Conservation (phyloP, 164 flowering plant genomes). For the Macadamia integrifolia region DNA sequence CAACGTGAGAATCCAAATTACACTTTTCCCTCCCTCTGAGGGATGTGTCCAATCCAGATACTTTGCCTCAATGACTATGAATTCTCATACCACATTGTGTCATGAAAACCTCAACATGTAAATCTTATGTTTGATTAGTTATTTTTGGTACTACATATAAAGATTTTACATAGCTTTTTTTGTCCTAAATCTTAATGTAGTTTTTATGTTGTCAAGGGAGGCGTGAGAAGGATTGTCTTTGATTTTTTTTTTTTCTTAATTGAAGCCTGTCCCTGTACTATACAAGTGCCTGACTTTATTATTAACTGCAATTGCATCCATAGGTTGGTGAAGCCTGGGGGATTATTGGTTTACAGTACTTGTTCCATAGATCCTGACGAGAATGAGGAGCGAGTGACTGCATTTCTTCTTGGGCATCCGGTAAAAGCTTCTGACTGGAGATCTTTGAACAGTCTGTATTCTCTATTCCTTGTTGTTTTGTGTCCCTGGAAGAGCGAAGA, state of each 20-base stretch:
- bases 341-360: conserved; percentile 81
- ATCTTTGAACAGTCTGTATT: neutral
- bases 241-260: neutral
- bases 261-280: neutral
- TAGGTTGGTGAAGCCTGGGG: conserved; percentile 85
- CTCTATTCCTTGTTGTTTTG: neutral
- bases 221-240: too few species aligned
- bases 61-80: too few species aligned
- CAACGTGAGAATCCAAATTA: conserved; percentile 37
- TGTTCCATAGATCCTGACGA: conserved; percentile 96
- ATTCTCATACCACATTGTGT: too few species aligned
- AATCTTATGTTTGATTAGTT: too few species aligned
- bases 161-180: too few species aligned
- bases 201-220: too few species aligned
- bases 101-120: too few species aligned
- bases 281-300: neutral
- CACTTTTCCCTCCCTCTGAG: too few species aligned
- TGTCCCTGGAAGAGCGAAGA: too few species aligned
- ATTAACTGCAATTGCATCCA: neutral
- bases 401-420: conserved; percentile 73
- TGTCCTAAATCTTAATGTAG: too few species aligned
- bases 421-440: conserved; percentile 27
- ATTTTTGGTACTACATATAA: too few species aligned
- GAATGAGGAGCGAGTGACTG: conserved; percentile 75
- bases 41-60: too few species aligned